Evolutionary conservation across 2,329 filamentous ascomycete species (phyloP).

Genomic region (Colletotrichum sp.): DNA sequence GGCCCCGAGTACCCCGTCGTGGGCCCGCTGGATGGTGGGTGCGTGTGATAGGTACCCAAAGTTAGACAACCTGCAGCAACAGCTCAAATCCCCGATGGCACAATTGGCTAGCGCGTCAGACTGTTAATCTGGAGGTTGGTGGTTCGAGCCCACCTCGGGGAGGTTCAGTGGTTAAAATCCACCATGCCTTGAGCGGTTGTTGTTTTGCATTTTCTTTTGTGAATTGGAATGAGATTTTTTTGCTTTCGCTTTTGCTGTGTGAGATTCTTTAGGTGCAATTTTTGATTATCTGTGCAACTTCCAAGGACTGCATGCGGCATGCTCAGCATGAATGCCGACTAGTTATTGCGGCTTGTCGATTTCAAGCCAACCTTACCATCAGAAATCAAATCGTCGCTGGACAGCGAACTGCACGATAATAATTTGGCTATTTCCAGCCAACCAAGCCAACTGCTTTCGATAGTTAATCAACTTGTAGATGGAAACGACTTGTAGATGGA

Average conservation of each 20-base stretch:
- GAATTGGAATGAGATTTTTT: not conserved
- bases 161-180: not conserved
- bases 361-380: not conserved
- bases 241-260: not conserved
- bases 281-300: not conserved
- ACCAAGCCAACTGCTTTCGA: not conserved
- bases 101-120: conserved; percentile 23
- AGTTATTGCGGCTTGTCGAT: not conserved
- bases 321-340: not conserved
- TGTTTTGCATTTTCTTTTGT: not conserved
- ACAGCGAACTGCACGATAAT: not conserved
- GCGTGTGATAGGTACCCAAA: not conserved
- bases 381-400: not conserved
- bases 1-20: not conserved
- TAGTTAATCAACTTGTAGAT: not conserved
- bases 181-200: accelerated
- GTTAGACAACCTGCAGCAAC: accelerated
- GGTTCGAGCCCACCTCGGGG: conserved; percentile 22
- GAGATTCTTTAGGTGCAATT: not conserved
- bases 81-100: conserved; percentile 20
- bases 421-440: not conserved
- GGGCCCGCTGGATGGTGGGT: not conserved
- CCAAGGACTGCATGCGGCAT: not conserved
- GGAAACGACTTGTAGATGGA: not conserved
- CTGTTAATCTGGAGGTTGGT: conserved; percentile 23